Base-by-base conservation (phyloP, 495 filamentous ascomycete species). In the Aspergillus nidulans region DNA sequence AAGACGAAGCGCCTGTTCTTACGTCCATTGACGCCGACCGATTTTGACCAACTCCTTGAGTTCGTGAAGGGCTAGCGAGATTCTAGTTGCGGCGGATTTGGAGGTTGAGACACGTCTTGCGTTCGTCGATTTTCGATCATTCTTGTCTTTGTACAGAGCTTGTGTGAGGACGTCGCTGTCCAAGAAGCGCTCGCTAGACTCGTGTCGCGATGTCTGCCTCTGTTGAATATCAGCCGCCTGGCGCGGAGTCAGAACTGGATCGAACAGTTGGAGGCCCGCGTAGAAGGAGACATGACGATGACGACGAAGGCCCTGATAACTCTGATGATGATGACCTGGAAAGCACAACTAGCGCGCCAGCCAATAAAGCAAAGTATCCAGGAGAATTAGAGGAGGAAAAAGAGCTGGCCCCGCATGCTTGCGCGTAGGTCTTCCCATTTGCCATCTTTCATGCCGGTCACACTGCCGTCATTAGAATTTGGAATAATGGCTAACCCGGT, bases 391-490 rank as follows among this genome's bases (percentile, higher is more conserved):
- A 90, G 63, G 92, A 96, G 64, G 91, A 96, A 59, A 91, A 91
- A 59, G 91, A 96, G 69, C 83, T 97, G 32, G 94, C 94, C 39
- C 77, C 88, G 52, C 92, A 99, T 80, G 94, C 94, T 56, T 99
- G 94, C 90, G 90, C 94, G 84, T 95, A 79, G 79, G 90, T 86
- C 38, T 32, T 25, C 40, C 1, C 15, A 34, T 9, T 20, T 26
- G 38, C 23, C 12, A 23, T 21, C 36, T 23, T 26, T 25, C 1
- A 19, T 53, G 36, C 9, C 6, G 0, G 20, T 16, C n/a, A n/a
- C n/a, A 19, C 8, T 36, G 3, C 45, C 34, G 4, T 13, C 15
- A 16, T 21, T 13, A 28, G 18, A 1, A 12, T n/a, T 45, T n/a
- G 26, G 10, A 10, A 34, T 1, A 1, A 30, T 49, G 49, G 55